Evolutionary conservation across 163 green algal genomes (phyloP), one percentile per base, ranked within the genome.

Genomic region (Chloromonas sp.): DNA sequence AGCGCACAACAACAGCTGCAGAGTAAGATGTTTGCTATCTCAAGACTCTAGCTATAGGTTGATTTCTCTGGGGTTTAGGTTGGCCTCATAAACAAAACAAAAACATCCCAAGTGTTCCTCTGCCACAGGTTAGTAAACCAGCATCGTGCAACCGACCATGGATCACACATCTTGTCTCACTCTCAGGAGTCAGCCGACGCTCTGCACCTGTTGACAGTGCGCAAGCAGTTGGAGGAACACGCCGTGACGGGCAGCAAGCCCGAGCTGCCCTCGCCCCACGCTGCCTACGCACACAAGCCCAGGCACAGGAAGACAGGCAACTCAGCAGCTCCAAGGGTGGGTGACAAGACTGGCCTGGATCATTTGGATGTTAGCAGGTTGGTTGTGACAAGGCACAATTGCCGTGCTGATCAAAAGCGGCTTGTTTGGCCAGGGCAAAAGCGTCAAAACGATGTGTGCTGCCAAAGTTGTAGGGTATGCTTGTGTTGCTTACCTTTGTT

Each of bases 131-230:
- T 15, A 11, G 11, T 74, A 11, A 74, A 5, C 66, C 11, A 11
- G 5, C 5, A 5, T 74, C 11, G 66, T 74, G 66, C 66, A 74
- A 15, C 66, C 5, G 66, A 15, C 5, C 11, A 11, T 11, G 66
- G 5, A 11, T 11, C 5, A 74, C 11, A 74, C 11, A 11, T 11
- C 66, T 74, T 81, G 70, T 60, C 36, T 36, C 36, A 36, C 36
- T 81, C 59, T 13, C 83, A 90, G 87, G 87, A 90, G 60, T 84
- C 71, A 3, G 87, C 85, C 0, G 85, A 90, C 60, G 70, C 84
- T 15, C 83, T 90, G 58, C 87, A 90, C 74, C 61, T 82, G 13
- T 74, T 90, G 36, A 90, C 87, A n/a, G 79, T 90, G 81, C 87
- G 85, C 36, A 86, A 86, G 82, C 87, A 90, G 80, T 85, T 90